These are phyloP conservation scores for Pleurostoma richardsiae DNA, from an alignment of 2,329 filamentous ascomycete genomes.

Conservation along the genomic window DNA sequence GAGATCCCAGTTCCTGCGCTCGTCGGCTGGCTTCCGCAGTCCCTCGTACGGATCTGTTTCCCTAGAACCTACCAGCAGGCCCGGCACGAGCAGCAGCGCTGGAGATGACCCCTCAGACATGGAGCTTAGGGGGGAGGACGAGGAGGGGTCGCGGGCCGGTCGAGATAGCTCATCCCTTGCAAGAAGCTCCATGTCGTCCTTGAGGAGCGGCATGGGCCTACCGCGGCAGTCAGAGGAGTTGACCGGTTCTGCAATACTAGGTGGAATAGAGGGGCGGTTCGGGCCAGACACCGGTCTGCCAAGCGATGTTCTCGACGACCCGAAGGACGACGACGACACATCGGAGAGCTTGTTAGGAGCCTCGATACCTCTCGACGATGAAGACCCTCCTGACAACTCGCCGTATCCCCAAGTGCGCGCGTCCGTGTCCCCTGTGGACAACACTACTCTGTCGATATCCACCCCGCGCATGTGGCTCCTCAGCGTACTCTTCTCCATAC, in stretches of 20 bases:
- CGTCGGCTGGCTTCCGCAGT: constrained; percentile 21
- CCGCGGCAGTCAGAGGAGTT: constrained; percentile 40
- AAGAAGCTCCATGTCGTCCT: constrained; percentile 4
- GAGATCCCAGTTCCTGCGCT: constrained; percentile 20
- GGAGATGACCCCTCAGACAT: neutral
- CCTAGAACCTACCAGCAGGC: neutral
- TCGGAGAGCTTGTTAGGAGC: constrained; percentile 22
- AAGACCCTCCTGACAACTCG: constrained; percentile 61
- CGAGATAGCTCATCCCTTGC: neutral
- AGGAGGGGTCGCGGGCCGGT: neutral
- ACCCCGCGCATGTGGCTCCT: constrained; percentile 84
- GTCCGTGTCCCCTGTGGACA: constrained; percentile 71
- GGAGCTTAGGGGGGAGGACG: neutral
- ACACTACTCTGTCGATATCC: constrained; percentile 74
- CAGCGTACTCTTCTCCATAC: constrained; percentile 73
- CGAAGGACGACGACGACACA: constrained; percentile 26
- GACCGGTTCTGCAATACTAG: constrained; percentile 44
- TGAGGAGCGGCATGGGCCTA: constrained; percentile 4
- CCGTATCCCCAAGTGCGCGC: constrained; percentile 76
- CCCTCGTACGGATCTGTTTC: constrained; percentile 25
- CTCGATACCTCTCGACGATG: constrained; percentile 34
- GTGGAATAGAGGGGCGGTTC: constrained; percentile 49
- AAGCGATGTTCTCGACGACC: constrained; percentile 37
- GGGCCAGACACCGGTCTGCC: constrained; percentile 41
- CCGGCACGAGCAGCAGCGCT: neutral